These are phyloP conservation scores for Leptographium wingfieldii DNA, from an alignment of 2,329 filamentous ascomycete genomes.

Conservation along the genomic window DNA sequence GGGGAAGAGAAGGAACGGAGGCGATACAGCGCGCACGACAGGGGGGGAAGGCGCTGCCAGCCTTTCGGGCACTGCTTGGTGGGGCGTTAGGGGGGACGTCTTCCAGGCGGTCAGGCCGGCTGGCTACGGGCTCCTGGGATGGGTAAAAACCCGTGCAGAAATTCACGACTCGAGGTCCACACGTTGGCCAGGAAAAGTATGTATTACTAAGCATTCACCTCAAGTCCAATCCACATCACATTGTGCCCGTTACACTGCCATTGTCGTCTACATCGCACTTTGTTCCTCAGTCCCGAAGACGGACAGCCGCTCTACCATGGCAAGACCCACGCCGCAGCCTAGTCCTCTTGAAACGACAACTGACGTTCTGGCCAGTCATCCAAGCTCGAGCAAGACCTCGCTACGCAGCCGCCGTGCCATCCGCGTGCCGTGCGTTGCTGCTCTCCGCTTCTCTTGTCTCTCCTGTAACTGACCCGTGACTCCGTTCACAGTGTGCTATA, in stretches of 20 bases:
- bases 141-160: not conserved
- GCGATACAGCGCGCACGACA: no score
- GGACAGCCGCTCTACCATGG: not conserved
- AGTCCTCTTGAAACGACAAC: not conserved
- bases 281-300: not conserved
- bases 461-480: constrained; percentile 1
- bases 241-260: no score
- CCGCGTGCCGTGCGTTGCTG: constrained; percentile 55
- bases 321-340: not conserved
- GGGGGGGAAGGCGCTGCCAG: not conserved
- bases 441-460: not conserved
- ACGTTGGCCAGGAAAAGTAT: no score
- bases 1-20: not conserved
- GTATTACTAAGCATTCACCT: no score
- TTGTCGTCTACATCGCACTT: no score
- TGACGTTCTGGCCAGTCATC: not conserved
- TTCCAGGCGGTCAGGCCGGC: no score
- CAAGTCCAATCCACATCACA: no score
- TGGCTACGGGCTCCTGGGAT: not conserved
- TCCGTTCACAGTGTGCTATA: constrained; percentile 59
- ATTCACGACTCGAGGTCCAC: not conserved
- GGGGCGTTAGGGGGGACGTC: not conserved
- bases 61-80: not conserved
- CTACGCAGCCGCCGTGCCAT: constrained; percentile 70
- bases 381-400: constrained; percentile 53